Conservation (phyloP, 345 rosid genomes). For the Lenwebbia sp. region DNA sequence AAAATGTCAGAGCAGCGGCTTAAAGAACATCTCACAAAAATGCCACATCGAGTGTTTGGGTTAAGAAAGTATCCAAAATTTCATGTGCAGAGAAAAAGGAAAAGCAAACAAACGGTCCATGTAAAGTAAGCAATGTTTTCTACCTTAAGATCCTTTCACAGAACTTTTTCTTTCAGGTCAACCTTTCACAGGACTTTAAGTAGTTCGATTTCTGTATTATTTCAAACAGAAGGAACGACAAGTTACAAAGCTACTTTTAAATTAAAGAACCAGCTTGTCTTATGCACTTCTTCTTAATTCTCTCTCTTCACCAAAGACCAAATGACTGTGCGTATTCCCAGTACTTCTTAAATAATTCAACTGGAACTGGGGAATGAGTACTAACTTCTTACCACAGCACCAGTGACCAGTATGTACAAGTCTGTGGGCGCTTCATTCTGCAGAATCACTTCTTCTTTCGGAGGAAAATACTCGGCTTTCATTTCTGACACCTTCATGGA, state of each 20-base stretch:
- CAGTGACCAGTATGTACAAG: slow-evolving; percentile 71
- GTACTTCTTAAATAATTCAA: neutral
- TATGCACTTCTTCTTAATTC: neutral
- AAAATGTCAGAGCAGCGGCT: neutral
- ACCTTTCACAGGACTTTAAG: neutral
- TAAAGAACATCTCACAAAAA: neutral
- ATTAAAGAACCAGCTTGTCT: neutral
- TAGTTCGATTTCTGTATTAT: neutral
- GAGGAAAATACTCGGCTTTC: slow-evolving; percentile 93
- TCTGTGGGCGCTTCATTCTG: slow-evolving; percentile 91
- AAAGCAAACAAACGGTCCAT: neutral
- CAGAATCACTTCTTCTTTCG: slow-evolving; percentile 83
- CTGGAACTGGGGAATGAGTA: neutral
- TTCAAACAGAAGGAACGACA: neutral
- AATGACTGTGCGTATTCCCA: neutral
- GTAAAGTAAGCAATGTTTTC: neutral
- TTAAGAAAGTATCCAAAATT: neutral
- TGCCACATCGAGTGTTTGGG: neutral
- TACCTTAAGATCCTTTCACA: neutral
- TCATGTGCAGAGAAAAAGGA: neutral
- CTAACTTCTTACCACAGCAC: slow-evolving; percentile 51
- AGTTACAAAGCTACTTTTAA: neutral
- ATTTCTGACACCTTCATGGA: slow-evolving; percentile 60
- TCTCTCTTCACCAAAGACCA: neutral
- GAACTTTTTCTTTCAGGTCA: neutral